Conservation (phyloP, 495 filamentous ascomycete genomes). For the Durotheca rogersii region DNA sequence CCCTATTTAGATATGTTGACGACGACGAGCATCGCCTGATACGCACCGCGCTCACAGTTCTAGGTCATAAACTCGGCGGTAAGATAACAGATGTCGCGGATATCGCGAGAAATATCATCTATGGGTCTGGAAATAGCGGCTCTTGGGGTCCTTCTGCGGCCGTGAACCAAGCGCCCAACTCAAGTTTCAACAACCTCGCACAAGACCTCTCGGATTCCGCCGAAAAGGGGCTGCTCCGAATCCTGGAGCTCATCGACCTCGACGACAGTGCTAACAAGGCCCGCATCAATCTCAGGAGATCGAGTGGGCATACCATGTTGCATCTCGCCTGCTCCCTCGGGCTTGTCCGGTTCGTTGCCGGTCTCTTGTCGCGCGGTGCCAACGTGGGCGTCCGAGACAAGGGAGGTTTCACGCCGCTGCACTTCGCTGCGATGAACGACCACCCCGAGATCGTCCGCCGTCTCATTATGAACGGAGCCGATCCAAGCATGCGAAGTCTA, state of each 20-base stretch:
- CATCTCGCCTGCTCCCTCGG: constrained; percentile 79
- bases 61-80: constrained; percentile 59
- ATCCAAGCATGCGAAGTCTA: constrained; percentile 67
- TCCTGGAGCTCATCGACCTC: constrained; percentile 75
- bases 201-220: constrained; percentile 41
- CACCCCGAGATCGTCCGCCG: constrained; percentile 73
- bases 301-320: constrained; percentile 76
- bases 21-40: constrained; percentile 74
- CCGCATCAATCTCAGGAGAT: constrained; percentile 60
- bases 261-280: constrained; percentile 68
- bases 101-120: constrained; percentile 57
- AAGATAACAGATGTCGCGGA: constrained; percentile 51
- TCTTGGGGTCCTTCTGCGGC: constrained; percentile 25
- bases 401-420: constrained; percentile 80
- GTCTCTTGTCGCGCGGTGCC: constrained; percentile 76
- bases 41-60: constrained; percentile 56
- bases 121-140: constrained; percentile 27
- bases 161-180: constrained; percentile 27
- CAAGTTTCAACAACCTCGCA: constrained; percentile 26
- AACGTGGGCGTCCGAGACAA: constrained; percentile 73
- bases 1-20: constrained; percentile 69
- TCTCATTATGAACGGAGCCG: constrained; percentile 70
- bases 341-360: constrained; percentile 74
- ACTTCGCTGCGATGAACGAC: constrained; percentile 76
- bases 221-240: constrained; percentile 70